Conservation (phyloP, 2,329 filamentous ascomycete genomes). For the Ophiostoma ulmi region DNA sequence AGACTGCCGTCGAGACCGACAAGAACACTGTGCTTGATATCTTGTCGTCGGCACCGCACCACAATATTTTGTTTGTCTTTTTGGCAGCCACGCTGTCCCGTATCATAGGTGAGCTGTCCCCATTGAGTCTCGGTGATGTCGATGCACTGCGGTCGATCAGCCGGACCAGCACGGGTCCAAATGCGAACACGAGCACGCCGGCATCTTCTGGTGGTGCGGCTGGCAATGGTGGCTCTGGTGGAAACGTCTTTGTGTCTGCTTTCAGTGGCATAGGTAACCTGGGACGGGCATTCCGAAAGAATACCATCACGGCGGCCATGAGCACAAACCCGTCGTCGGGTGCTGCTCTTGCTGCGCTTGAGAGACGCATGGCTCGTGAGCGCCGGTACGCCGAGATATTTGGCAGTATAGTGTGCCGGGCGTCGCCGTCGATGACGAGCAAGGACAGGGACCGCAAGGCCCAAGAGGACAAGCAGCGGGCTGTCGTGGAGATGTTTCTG, state of each 20-base stretch:
- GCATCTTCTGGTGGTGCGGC: conserved; percentile 24
- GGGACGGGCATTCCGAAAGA: conserved; percentile 31
- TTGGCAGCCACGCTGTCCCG: conserved; percentile 68
- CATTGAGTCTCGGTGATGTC: conserved; percentile 37
- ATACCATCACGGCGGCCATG: not conserved
- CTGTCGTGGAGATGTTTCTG: conserved; percentile 67
- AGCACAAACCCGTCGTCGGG: conserved; percentile 25
- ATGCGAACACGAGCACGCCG: not conserved
- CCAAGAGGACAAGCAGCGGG: conserved; percentile 59
- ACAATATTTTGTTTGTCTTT: conserved; percentile 87
- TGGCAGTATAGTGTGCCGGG: conserved; percentile 56
- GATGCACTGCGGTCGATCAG: conserved; percentile 32
- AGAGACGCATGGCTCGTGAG: conserved; percentile 56
- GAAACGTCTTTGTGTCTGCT: conserved; percentile 21
- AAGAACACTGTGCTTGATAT: conserved; percentile 63
- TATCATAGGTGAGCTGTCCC: conserved; percentile 47
- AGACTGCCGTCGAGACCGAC: conserved; percentile 38
- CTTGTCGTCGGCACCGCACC: conserved; percentile 64
- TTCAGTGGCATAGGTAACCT: conserved; percentile 25
- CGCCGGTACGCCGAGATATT: conserved; percentile 61
- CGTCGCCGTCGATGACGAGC: conserved; percentile 29
- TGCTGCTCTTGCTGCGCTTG: conserved; percentile 36
- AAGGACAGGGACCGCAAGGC: conserved; percentile 53
- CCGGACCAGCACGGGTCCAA: conserved; percentile 4
- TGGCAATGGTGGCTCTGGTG: conserved; percentile 22